Base-by-base conservation (phyloP, 768 basidiomycete species). In the Leccinum pellstonianum region DNA sequence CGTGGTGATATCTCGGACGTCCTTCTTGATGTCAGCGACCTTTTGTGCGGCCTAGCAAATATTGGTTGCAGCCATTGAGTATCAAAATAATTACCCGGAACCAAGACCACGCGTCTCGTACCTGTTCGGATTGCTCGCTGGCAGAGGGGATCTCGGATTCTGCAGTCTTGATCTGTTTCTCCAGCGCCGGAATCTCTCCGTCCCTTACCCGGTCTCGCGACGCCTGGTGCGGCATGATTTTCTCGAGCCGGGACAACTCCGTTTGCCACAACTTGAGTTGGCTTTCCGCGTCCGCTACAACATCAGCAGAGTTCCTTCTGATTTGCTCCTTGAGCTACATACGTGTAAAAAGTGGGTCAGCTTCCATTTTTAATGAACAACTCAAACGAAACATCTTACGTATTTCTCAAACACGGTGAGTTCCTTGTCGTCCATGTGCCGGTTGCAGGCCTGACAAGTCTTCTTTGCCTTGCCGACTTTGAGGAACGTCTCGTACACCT, bases 371-470 rank as follows among this genome's bases (percentile, higher is more conserved):
- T 1, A 29, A 48, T 1, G 12, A 14, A 49, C 7, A 2, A 8
- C 9, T 8, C 17, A 37, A 37, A 46, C 2, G 17, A 25, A 59
- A 43, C 41, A 43, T 41, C 86, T 55, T 58, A 91, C 93, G 66
- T 85, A 85, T 74, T 80, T 82, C 71, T 95, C 89, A 61, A 95
- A 91, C 1, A 81, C 78, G 0, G 75, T 74, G 50, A 83, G 64
- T 48, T 87, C 86, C 2, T 70, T 67, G 27, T 81, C 80, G 21
- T 81, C 76, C 68, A 98, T 75, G 41, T 77, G 78, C 1, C 95
- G 83, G 65, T 86, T 85, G 69, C 96, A 98, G 8, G 86, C 86
- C 11, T 83, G 77, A 67, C 96, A 99, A 0, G 79, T 72, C 67
- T 88, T 86, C 62, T 87, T 83, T 53, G 79, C 76, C 68, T 83